Conservation (phyloP, 2,329 filamentous ascomycete genomes). For the Sporothrix humicola region DNA sequence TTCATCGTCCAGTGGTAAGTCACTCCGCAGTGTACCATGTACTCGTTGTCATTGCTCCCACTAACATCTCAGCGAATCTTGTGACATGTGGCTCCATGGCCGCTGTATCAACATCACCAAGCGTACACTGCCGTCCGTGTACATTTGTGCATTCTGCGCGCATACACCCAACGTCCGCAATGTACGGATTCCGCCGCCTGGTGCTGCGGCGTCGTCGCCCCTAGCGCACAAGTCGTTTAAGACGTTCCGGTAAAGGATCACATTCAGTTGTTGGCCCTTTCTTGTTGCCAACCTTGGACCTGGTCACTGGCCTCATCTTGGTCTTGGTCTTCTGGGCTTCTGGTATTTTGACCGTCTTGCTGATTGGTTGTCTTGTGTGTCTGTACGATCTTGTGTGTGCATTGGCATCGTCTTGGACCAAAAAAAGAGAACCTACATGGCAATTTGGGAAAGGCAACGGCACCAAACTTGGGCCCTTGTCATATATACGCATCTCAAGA, state of each 20-base stretch:
- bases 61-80: conserved; percentile 58
- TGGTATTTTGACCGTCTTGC: not conserved
- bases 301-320: not conserved
- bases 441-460: not conserved
- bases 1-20: conserved; percentile 70
- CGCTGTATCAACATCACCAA: conserved; percentile 65
- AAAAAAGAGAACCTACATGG: not conserved
- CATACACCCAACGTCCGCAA: conserved; percentile 62
- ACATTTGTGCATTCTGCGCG: conserved; percentile 68
- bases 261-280: not conserved
- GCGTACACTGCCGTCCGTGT: conserved; percentile 63
- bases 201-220: conserved; percentile 47
- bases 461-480: not conserved
- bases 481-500: conserved; percentile 13
- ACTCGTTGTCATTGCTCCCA: no score
- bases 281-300: not conserved
- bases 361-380: not conserved
- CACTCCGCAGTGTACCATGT: no score
- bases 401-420: not conserved
- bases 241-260: conserved; percentile 49
- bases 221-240: conserved; percentile 54
- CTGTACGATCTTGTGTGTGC: not conserved
- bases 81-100: conserved; percentile 70
- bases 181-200: conserved; percentile 50
- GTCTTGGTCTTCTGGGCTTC: not conserved